Percentiles rank a stretch among this genome's conserved stretches.
Conservation (phyloP, 768 basidiomycete species). For the Lentinus brumalis region DNA sequence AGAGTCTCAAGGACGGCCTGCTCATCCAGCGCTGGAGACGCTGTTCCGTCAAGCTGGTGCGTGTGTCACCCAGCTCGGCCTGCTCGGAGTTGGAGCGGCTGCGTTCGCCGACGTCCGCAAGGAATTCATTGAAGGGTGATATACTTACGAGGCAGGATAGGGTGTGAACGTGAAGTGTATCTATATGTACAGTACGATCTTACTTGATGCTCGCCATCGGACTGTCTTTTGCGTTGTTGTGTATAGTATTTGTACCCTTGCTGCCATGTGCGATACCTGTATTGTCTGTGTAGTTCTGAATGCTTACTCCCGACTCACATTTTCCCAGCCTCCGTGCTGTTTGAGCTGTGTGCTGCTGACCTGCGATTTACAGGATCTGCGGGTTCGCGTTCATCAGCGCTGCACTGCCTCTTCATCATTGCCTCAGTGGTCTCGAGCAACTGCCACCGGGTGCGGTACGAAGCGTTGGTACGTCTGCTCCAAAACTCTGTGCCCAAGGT, state of each 20-base stretch:
- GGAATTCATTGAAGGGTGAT: conserved; percentile 61
- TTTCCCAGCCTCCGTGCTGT: neutral
- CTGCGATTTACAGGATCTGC: no score
- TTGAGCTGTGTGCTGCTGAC: no score
- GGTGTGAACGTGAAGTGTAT: conserved; percentile 2
- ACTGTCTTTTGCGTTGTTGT: neutral
- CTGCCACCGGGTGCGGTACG: no score
- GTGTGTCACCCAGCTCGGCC: conserved; percentile 69
- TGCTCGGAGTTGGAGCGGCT: conserved; percentile 72
- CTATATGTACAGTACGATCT: conserved; percentile 1
- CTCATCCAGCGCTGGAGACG: conserved; percentile 71
- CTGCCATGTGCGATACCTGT: conserved; percentile 8
- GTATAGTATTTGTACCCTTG: neutral
- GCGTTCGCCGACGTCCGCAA: conserved; percentile 80
- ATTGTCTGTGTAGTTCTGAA: neutral
- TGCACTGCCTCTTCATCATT: no score
- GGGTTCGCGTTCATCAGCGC: no score
- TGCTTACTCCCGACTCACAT: neutral
- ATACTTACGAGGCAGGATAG: neutral
- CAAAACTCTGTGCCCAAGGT: no score
- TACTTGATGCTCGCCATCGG: neutral
- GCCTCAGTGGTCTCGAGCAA: no score
- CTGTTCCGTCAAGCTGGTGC: conserved; percentile 76
- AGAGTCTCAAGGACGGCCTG: conserved; percentile 81
- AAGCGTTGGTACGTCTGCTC: no score